A percentile compares a stretch with the other conserved stretches of the same genome.
These are phyloP conservation scores for Collybia sordida DNA, from an alignment of 768 basidiomycete species.

Conservation along the genomic window DNA sequence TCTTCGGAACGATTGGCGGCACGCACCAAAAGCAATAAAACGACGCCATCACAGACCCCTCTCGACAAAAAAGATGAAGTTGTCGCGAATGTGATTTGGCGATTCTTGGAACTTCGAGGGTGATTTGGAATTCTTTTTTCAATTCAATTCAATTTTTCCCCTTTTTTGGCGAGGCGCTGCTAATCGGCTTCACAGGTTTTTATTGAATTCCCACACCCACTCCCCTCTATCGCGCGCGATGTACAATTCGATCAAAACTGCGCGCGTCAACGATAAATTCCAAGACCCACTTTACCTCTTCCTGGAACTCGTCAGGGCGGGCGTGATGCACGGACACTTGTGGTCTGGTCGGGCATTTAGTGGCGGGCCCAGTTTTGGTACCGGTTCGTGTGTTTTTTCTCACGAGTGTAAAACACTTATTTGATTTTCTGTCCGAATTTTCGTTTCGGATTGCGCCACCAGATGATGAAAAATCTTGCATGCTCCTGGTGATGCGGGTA, in stretches of 20 bases:
- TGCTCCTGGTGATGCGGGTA: conserved; percentile 95
- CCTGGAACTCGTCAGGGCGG: conserved; percentile 93
- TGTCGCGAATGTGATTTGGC: conserved; percentile 97
- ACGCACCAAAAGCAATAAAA: conserved; percentile 71
- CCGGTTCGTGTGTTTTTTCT: conserved; percentile 52
- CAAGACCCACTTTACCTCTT: conserved; percentile 95
- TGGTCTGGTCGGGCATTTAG: conserved; percentile 89
- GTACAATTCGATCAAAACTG: conserved; percentile 73
- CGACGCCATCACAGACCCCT: conserved; percentile 36
- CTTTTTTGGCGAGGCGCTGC: conserved; percentile 8
- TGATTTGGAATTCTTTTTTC: conserved; percentile 37
- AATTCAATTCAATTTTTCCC: conserved; percentile 10
- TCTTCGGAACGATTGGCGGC: conserved; percentile 74
- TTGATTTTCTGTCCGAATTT: conserved; percentile 19
- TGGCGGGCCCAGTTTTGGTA: conserved; percentile 94
- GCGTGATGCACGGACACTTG: conserved; percentile 91
- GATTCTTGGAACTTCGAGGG: conserved; percentile 96
- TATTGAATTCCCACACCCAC: conserved; percentile 85
- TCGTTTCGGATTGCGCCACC: conserved; percentile 18
- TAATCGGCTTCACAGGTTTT: conserved; percentile 58
- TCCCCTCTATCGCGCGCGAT: conserved; percentile 90
- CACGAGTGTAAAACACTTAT: conserved; percentile 23
- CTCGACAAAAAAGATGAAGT: conserved; percentile 98
- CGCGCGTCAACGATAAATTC: conserved; percentile 95
- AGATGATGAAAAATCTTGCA: conserved; percentile 94